Evolutionary conservation across 2,329 filamentous ascomycete species (phyloP), one percentile per base, ranked within the genome.

Genomic region (Colletotrichum sp.): DNA sequence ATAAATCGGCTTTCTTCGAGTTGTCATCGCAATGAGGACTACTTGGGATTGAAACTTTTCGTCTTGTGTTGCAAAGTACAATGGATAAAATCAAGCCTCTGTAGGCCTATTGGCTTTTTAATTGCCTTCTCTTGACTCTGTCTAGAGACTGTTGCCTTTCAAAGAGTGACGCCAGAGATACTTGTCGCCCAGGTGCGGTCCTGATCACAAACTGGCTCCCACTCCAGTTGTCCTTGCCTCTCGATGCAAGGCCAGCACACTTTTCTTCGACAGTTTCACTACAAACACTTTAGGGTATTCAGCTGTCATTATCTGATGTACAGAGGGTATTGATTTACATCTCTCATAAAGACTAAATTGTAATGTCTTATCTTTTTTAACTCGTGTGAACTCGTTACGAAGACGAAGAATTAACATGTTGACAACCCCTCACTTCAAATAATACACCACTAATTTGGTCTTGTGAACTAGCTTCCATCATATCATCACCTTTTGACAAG

Each of bases 121-220:
- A 8, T 4, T 21, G 12, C 3, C 10, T 21, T 13, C 3, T 13
- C 16, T 21, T 8, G n/a, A 52, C n/a, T 52, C 44, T 21, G n/a
- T 13, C n/a, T 21, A 21, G n/a, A 21, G n/a, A 52, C n/a, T 21
- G 1, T 21, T 52, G 10, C 10, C n/a, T 24, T 52, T 52, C 44
- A 52, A 21, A 8, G n/a, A 52, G 3, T 21, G n/a, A 21, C 4
- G 10, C 10, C n/a, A 4, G 10, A 0, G 6, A 21, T 21, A 52
- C 44, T 52, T 49, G n/a, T 4, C 10, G 10, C 44, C 6, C 6
- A 21, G 3, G 3, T 49, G n/a, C 6, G 15, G 44, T 13, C 44
- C 2, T 8, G 4, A 52, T 21, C 9, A 21, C n/a, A 18, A 21
- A 2, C 1, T 13, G 6, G 5, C n/a, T 21, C 10, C 6, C 3